phyloP scores from a whole-genome alignment of 1,139 yeast genomes.

The Hyphopichia khmerensis region DNA sequence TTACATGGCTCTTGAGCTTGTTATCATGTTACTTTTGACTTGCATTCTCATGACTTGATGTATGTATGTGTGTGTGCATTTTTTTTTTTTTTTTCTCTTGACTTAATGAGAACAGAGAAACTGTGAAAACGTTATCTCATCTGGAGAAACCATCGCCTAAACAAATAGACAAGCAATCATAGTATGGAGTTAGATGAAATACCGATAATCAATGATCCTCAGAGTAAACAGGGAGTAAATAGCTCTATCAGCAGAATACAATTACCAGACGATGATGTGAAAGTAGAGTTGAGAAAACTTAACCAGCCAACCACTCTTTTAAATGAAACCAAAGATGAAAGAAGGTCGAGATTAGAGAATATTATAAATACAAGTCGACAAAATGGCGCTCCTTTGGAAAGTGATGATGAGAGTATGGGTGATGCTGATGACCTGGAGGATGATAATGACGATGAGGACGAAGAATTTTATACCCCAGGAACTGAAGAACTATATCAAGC shows the following conservation, averaged over 20 bases:
- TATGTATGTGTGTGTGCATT: too few relatives aligned
- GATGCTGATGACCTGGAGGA: constrained; percentile 40
- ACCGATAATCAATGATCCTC: constrained; percentile 25
- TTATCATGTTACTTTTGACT: too few relatives aligned
- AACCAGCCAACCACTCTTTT: constrained; percentile 60
- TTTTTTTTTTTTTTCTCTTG: too few relatives aligned
- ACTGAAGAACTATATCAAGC: constrained; percentile 51
- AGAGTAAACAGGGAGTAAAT: background rate
- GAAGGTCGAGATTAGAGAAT: constrained; percentile 55
- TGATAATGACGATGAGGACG: constrained; percentile 52
- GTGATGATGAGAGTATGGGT: constrained; percentile 46
- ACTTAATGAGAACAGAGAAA: too few relatives aligned
- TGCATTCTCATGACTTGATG: too few relatives aligned
- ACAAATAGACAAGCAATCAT: too few relatives aligned
- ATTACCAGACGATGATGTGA: constrained; percentile 56
- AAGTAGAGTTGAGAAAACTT: constrained; percentile 42
- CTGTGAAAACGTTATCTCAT: too few relatives aligned
- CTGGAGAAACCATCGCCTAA: too few relatives aligned
- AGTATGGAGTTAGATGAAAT: constrained; percentile 13
- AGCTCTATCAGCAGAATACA: background rate
- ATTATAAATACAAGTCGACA: constrained; percentile 3
- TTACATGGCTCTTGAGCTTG: too few relatives aligned
- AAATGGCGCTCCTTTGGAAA: constrained; percentile 10
- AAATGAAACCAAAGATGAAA: constrained; percentile 61
- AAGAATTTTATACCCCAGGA: constrained; percentile 87